phyloP scores from a whole-genome alignment of 164 flowering plant genomes.

The Saururus chinensis region DNA sequence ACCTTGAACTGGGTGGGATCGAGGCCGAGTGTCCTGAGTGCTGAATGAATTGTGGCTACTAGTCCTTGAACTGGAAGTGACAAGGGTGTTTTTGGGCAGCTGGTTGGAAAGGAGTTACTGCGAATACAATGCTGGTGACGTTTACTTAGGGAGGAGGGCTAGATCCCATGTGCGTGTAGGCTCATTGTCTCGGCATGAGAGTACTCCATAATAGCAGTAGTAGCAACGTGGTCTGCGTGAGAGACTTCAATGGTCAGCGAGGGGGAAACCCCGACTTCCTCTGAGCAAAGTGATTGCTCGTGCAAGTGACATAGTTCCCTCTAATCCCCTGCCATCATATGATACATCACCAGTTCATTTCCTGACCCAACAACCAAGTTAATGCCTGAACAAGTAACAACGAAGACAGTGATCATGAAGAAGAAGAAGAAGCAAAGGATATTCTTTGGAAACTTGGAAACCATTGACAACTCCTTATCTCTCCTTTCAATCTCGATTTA shows the following conservation, averaged over 20 bases:
- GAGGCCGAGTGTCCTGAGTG: constrained; percentile 16
- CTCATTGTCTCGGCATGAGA: constrained; percentile 11
- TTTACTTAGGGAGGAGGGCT: constrained; percentile 17
- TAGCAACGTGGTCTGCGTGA: constrained; percentile 14
- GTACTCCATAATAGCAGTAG: no score
- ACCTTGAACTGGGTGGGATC: constrained; percentile 23
- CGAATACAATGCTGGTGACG: constrained; percentile 24
- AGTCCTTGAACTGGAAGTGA: background rate
- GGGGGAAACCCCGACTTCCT: constrained; percentile 19
- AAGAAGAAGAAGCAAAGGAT: background rate
- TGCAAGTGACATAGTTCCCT: constrained; percentile 13
- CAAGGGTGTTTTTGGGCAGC: background rate
- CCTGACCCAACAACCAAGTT: background rate
- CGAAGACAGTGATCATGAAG: background rate
- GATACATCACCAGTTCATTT: constrained; percentile 30
- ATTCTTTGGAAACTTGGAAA: background rate
- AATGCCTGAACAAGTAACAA: background rate
- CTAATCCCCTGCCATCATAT: constrained; percentile 24
- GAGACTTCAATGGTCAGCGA: constrained; percentile 25
- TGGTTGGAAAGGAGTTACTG: constrained; percentile 7
- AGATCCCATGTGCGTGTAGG: no score
- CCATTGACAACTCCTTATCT: no score
- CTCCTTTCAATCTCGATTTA: no score
- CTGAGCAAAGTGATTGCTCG: constrained; percentile 20
- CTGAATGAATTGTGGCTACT: constrained; percentile 28